Percentiles rank a stretch among this genome's conserved stretches.
These are phyloP conservation scores for Exophiala sp. DNA, from an alignment of 2,329 filamentous ascomycete species.

Conservation along the genomic window DNA sequence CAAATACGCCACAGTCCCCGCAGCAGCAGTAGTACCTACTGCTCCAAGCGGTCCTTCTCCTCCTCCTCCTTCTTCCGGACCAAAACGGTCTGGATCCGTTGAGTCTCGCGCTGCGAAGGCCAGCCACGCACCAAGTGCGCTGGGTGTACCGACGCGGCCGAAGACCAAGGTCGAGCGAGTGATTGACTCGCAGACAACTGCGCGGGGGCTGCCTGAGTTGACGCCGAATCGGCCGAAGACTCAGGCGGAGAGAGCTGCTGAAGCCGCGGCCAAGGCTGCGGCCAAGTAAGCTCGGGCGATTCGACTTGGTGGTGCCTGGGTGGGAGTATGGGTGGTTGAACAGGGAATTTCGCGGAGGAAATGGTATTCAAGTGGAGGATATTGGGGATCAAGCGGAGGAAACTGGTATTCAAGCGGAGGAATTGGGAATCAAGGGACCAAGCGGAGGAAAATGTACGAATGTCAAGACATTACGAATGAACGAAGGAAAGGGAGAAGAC, in stretches of 20 bases:
- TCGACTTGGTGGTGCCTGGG: too few species aligned
- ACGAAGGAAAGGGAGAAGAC: too few species aligned
- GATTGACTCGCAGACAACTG: not conserved
- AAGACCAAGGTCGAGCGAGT: not conserved
- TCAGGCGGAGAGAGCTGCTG: not conserved
- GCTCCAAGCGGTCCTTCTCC: not conserved
- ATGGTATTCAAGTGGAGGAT: not conserved
- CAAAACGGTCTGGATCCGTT: not conserved
- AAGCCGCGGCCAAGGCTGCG: not conserved
- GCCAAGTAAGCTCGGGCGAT: too few species aligned
- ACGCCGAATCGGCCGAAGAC: not conserved
- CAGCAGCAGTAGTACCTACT: not conserved
- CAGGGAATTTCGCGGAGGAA: too few species aligned
- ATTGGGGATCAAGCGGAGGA: not conserved
- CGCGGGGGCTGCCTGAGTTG: not conserved
- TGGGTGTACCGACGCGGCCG: not conserved
- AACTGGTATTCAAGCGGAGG: not conserved
- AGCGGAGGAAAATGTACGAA: not conserved
- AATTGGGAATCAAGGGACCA: not conserved
- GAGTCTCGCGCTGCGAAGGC: not conserved
- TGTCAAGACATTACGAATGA: too few species aligned
- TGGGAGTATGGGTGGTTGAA: too few species aligned
- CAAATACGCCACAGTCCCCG: not conserved
- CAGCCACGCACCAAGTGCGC: not conserved
- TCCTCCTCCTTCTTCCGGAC: not conserved